Evolutionary conservation across 331 rosid species (phyloP).

Genomic region (Saraca asoca): DNA sequence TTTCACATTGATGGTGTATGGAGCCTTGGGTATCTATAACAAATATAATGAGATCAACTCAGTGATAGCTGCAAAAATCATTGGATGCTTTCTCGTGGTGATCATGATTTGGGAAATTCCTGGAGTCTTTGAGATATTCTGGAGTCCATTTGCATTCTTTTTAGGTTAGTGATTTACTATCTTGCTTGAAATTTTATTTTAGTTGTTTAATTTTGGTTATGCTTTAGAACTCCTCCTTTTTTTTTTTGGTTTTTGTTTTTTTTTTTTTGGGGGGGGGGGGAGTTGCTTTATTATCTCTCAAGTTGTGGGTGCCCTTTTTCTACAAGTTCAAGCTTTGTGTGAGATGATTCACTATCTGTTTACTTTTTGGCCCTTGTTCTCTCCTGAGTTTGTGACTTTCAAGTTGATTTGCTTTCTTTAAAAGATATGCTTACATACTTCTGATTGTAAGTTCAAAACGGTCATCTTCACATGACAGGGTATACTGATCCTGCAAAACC

Average conservation of each 20-base stretch:
- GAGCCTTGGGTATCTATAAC: slow-evolving; percentile 85
- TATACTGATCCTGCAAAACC: slow-evolving; percentile 97
- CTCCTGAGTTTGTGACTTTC: slow-evolving; percentile 26
- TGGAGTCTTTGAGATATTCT: slow-evolving; percentile 75
- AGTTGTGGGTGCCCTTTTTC: neutral
- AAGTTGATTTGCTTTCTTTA: slow-evolving; percentile 24
- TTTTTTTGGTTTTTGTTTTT: neutral
- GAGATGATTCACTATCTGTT: neutral
- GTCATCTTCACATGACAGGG: slow-evolving; percentile 54
- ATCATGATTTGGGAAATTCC: slow-evolving; percentile 95
- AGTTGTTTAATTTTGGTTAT: slow-evolving; percentile 19
- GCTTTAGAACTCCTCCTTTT: slow-evolving; percentile 9
- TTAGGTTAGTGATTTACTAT: slow-evolving; percentile 62
- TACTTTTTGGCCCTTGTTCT: too few relatives aligned
- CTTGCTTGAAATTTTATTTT: slow-evolving; percentile 24
- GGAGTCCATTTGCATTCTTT: slow-evolving; percentile 74
- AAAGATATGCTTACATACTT: slow-evolving; percentile 14
- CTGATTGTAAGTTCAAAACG: slow-evolving; percentile 24
- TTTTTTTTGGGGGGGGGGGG: slow-evolving; percentile 11
- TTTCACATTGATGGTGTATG: slow-evolving; percentile 96
- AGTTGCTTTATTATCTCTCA: neutral
- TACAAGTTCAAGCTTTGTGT: neutral
- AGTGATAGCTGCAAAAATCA: slow-evolving; percentile 75
- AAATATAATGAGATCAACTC: slow-evolving; percentile 85
- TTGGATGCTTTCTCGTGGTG: slow-evolving; percentile 88